phyloP scores from a whole-genome alignment of 2,329 filamentous ascomycete genomes.

The Cryphonectria japonica region DNA sequence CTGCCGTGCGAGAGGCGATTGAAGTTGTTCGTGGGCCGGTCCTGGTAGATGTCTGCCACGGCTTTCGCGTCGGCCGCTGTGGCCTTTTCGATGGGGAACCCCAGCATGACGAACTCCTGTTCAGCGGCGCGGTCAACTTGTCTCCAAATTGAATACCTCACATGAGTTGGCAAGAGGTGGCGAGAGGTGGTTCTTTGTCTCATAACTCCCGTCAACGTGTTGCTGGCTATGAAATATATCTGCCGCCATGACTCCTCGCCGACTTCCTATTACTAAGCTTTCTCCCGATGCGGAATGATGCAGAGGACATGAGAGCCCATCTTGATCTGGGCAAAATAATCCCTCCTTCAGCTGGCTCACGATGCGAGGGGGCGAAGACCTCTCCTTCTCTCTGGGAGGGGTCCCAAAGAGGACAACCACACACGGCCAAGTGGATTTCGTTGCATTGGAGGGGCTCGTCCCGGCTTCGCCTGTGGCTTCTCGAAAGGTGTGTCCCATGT shows the following conservation, averaged over 20 bases:
- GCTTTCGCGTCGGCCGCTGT: slow-evolving; percentile 17
- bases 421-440: not conserved
- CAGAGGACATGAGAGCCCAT: not conserved
- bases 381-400: not conserved
- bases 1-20: slow-evolving; percentile 25
- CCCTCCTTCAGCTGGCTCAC: not conserved
- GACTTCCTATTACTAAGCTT: not conserved
- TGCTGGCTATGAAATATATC: not conserved
- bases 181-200: not conserved
- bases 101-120: not conserved
- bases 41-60: slow-evolving; percentile 21
- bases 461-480: not conserved
- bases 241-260: slow-evolving; percentile 1
- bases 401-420: not conserved
- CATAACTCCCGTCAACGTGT: not conserved
- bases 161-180: not conserved
- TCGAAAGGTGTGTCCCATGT: not conserved
- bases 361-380: not conserved
- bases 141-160: not conserved
- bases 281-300: slow-evolving; percentile 1
- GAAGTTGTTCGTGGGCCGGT: slow-evolving; percentile 15
- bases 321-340: not conserved
- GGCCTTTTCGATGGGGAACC: not conserved
- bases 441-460: not conserved
- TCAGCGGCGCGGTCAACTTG: not conserved